Conservation (phyloP, 2,329 filamentous ascomycete genomes). For the Aspergillus niger region DNA sequence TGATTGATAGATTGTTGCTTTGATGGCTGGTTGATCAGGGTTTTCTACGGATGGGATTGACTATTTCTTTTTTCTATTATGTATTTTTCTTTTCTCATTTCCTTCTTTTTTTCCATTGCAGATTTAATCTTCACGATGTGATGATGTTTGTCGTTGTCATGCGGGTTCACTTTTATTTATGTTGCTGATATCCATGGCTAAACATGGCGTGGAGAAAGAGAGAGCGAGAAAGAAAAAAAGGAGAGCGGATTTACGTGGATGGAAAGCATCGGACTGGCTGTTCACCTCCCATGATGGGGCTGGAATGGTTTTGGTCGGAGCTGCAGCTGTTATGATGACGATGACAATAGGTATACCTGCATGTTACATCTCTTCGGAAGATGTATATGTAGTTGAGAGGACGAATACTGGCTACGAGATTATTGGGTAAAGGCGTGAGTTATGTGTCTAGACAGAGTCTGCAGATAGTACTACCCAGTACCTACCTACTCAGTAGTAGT, state of each 20-base stretch:
- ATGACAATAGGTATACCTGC: too few relatives aligned
- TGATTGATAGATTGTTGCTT: not conserved
- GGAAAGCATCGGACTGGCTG: too few relatives aligned
- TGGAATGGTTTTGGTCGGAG: too few relatives aligned
- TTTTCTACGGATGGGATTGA: constrained; percentile 6
- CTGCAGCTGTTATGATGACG: too few relatives aligned
- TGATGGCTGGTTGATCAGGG: not conserved
- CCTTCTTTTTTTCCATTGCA: constrained; percentile 6
- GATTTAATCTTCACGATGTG: constrained; percentile 16
- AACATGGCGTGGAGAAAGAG: not conserved
- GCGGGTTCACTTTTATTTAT: not conserved
- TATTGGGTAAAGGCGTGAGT: too few relatives aligned
- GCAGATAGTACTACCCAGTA: too few relatives aligned
- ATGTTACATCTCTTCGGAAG: too few relatives aligned
- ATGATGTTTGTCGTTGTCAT: constrained; percentile 9
- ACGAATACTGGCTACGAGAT: too few relatives aligned
- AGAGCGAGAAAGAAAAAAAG: not conserved
- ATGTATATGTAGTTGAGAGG: too few relatives aligned
- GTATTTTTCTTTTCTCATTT: not conserved
- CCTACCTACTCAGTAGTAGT: too few relatives aligned
- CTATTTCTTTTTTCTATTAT: constrained; percentile 17
- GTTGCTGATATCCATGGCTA: not conserved
- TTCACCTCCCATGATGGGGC: too few relatives aligned
- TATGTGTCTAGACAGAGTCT: too few relatives aligned
- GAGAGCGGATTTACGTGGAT: not conserved